Conservation (phyloP, 2,329 filamentous ascomycete species). For the Domatiomyces catenatus region DNA sequence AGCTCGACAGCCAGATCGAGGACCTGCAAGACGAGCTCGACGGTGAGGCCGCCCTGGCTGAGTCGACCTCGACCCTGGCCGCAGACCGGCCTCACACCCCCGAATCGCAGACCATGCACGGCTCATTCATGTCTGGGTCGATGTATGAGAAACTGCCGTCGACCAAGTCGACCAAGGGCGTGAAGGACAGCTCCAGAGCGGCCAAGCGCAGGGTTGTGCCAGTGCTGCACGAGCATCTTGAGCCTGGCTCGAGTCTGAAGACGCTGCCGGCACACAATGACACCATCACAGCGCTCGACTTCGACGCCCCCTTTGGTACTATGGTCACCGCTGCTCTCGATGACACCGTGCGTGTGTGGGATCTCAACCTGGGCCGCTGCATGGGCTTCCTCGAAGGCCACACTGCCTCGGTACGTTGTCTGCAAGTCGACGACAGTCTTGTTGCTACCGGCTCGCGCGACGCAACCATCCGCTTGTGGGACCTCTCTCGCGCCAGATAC, state of each 20-base stretch:
- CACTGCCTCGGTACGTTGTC: constrained; percentile 75
- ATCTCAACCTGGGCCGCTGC: constrained; percentile 81
- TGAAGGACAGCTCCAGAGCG: constrained; percentile 32
- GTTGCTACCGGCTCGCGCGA: constrained; percentile 90
- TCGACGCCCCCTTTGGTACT: constrained; percentile 92
- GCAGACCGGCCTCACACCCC: constrained; percentile 28
- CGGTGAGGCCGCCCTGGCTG: constrained; percentile 20
- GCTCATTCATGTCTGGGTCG: constrained; percentile 88
- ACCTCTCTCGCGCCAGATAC: constrained; percentile 76
- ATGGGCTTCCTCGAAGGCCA: constrained; percentile 87
- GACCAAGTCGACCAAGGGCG: constrained; percentile 6
- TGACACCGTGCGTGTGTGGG: constrained; percentile 91
- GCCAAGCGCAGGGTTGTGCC: constrained; percentile 69
- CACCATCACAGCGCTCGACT: constrained; percentile 77
- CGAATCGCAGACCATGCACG: constrained; percentile 35
- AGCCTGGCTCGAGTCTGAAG: constrained; percentile 73
- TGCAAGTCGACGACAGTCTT: constrained; percentile 92
- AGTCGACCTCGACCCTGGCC: constrained; percentile 16
- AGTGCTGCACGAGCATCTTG: constrained; percentile 86
- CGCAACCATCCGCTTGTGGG: constrained; percentile 87
- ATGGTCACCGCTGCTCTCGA: constrained; percentile 86
- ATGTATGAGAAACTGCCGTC: constrained; percentile 83
- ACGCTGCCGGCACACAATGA: constrained; percentile 83
- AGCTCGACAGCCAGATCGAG: constrained; percentile 47
- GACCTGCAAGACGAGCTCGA: constrained; percentile 45